Evolutionary conservation across 2,329 filamentous ascomycete genomes (phyloP).

Genomic region (Neopestalotiopsis rosae): DNA sequence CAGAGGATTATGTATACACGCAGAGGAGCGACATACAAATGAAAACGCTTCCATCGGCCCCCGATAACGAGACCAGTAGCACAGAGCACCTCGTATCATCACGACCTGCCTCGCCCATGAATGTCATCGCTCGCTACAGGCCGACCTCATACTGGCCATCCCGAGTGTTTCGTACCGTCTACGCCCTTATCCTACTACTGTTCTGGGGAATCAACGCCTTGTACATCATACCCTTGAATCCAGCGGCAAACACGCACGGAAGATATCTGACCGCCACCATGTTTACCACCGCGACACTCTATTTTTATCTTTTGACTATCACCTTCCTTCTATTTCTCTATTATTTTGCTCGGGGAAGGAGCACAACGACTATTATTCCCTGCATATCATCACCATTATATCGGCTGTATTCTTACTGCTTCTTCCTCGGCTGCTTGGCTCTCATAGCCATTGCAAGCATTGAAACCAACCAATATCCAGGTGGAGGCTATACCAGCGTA

Average conservation of each 20-base stretch:
- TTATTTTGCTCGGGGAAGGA: constrained; percentile 26
- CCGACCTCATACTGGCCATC: constrained; percentile 22
- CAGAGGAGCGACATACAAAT: not conserved
- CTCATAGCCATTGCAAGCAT: not conserved
- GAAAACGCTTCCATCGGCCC: not conserved
- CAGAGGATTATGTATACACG: constrained; percentile 11
- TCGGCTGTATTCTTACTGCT: constrained; percentile 25
- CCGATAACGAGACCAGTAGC: not conserved
- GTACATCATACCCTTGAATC: not conserved
- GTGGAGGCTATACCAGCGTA: not conserved
- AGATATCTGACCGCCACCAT: constrained; percentile 13
- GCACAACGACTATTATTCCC: constrained; percentile 28
- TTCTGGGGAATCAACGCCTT: constrained; percentile 2
- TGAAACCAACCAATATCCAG: not conserved
- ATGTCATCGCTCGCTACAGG: not conserved
- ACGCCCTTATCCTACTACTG: constrained; percentile 17
- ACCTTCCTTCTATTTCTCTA: constrained; percentile 19
- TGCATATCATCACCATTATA: constrained; percentile 32
- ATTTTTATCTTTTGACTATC: constrained; percentile 24
- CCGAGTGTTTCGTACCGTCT: constrained; percentile 20
- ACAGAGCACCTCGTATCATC: not conserved
- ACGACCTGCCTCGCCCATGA: not conserved
- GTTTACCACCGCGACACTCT: constrained; percentile 23
- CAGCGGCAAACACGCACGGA: not conserved
- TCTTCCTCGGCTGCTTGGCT: not conserved